phyloP scores from a whole-genome alignment of 129 eudicot genomes.

The Tagetes patula region DNA sequence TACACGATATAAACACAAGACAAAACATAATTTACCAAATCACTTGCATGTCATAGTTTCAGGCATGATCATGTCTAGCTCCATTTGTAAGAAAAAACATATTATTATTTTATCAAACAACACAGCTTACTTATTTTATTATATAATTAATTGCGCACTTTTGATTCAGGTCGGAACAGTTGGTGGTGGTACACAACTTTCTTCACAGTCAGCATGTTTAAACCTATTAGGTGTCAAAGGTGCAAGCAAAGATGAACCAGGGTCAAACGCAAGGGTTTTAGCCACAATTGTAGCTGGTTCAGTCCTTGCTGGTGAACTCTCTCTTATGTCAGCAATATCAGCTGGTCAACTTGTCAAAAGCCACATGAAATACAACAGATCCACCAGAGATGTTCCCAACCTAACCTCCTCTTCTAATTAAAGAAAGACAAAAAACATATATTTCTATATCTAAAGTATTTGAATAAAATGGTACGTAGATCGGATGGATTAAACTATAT shows the following conservation, averaged over 20 bases:
- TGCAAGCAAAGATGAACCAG: slow-evolving; percentile 56
- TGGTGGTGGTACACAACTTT: slow-evolving; percentile 77
- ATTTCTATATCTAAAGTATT: neutral
- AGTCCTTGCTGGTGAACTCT: slow-evolving; percentile 77
- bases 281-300: slow-evolving; percentile 73
- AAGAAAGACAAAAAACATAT: too few species aligned
- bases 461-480: neutral
- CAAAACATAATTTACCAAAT: neutral
- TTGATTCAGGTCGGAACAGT: slow-evolving; percentile 64
- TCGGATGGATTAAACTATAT: neutral
- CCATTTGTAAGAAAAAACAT: neutral
- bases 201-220: slow-evolving; percentile 79
- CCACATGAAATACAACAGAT: slow-evolving; percentile 78
- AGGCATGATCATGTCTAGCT: slow-evolving; percentile 13
- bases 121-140: neutral
- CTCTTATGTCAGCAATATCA: slow-evolving; percentile 72
- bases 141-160: neutral
- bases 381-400: slow-evolving; percentile 46
- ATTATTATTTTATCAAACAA: neutral
- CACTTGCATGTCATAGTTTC: slow-evolving; percentile 25
- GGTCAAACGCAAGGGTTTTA: slow-evolving; percentile 63
- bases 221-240: slow-evolving; percentile 79
- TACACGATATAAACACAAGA: too few species aligned
- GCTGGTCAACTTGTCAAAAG: slow-evolving; percentile 81
- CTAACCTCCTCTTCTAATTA: slow-evolving; percentile 20